Evolutionary conservation across 2,329 filamentous ascomycete species (phyloP).

Genomic region (Colletotrichum falcatum): DNA sequence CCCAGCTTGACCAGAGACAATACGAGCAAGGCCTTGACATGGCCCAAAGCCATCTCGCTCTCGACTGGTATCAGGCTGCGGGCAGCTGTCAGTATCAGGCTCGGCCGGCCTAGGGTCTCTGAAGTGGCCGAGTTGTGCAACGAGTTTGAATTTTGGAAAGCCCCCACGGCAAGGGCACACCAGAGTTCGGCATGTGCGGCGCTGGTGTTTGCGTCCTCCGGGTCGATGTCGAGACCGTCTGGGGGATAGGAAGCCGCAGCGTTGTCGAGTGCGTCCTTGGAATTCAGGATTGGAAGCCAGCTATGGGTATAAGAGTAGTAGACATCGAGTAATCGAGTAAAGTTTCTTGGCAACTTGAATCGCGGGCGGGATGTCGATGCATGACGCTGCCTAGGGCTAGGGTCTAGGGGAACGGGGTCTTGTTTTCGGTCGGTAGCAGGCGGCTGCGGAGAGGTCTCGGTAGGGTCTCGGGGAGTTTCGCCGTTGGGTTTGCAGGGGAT

Average conservation of each 20-base stretch:
- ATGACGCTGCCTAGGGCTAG: conserved; percentile 18
- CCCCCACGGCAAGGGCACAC: conserved; percentile 69
- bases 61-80: conserved; percentile 61
- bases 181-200: conserved; percentile 69
- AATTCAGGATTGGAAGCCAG: conserved; percentile 80
- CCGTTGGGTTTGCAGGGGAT: conserved; percentile 29
- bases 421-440: conserved; percentile 21
- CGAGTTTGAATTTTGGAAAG: conserved; percentile 61
- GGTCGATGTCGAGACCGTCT: conserved; percentile 48
- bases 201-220: conserved; percentile 46
- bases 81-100: conserved; percentile 62
- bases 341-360: conserved; percentile 61
- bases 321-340: conserved; percentile 73
- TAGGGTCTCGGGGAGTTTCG: conserved; percentile 14
- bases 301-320: conserved; percentile 82
- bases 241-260: conserved; percentile 57
- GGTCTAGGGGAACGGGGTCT: conserved; percentile 4
- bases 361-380: conserved; percentile 23
- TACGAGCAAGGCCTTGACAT: conserved; percentile 68
- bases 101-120: conserved; percentile 47
- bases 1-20: conserved; percentile 74
- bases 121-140: conserved; percentile 38
- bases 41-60: conserved; percentile 53
- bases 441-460: conserved; percentile 14
- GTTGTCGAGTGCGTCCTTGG: conserved; percentile 68